Conservation (phyloP, 2,329 filamentous ascomycete species). For the Sporothrix globosa region DNA sequence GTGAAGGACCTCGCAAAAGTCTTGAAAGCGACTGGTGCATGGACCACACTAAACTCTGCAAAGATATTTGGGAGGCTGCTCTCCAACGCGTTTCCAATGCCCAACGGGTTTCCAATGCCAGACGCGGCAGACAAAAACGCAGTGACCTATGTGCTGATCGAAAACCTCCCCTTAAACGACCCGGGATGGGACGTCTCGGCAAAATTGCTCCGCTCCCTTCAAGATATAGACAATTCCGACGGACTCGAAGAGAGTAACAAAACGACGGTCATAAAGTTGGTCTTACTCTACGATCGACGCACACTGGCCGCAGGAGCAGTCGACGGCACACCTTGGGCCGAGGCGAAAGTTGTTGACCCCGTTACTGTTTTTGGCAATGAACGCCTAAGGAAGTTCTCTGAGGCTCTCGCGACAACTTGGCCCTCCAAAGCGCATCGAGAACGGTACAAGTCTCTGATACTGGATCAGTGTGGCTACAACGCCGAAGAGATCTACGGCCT, state of each 20-base stretch:
- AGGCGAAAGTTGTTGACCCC: background rate
- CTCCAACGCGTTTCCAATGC: background rate
- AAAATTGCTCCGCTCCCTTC: background rate
- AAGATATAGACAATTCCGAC: background rate
- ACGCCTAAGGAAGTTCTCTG: background rate
- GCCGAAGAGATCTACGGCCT: background rate
- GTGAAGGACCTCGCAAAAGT: background rate
- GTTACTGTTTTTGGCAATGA: background rate
- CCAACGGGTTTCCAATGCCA: background rate
- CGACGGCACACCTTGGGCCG: background rate
- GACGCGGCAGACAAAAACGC: background rate
- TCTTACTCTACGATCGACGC: conserved; percentile 10
- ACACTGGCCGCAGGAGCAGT: background rate
- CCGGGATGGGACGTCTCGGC: background rate
- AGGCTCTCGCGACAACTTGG: background rate
- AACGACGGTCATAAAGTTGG: background rate
- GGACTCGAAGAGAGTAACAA: background rate
- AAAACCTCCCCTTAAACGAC: background rate
- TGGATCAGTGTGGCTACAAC: conserved; percentile 18
- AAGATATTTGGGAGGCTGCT: background rate
- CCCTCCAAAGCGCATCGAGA: background rate
- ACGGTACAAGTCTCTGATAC: background rate
- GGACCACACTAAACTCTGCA: background rate
- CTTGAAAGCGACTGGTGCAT: background rate
- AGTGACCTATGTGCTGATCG: background rate